Base-by-base conservation (phyloP, 2,329 filamentous ascomycete genomes). In the Fonsecaea multimorphosa region DNA sequence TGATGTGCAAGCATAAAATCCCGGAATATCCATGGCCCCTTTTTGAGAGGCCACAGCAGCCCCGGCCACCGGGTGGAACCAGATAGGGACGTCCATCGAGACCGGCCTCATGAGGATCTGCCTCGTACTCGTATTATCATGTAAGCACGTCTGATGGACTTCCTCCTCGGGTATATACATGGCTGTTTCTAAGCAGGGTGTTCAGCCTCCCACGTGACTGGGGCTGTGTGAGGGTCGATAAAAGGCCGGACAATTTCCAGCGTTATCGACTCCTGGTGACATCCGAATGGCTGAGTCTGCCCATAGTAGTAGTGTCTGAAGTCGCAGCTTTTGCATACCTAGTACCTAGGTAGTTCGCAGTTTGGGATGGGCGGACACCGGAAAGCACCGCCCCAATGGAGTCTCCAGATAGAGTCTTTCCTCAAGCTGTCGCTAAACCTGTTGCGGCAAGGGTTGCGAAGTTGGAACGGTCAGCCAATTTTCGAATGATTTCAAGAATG, bases 381-480 rank as follows among this genome's bases (percentile, higher is more conserved):
- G 24, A 19, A 27, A 49, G 44, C 44, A 49, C 44, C 44, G 44
- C 44, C 44, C n/a, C 44, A 22, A 4, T 49, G 11, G 19, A 49
- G 44, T 4, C 44, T 49, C 44, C 22, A 49, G 19, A 24, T 24
- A 24, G 19, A 24, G 19, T 12, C 9, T 49, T n/a, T n/a, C 44
- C 4, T 49, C 44, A 24, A 32, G 27, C 27, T 34, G 16, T n/a
- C 49, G 59, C 59, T 61, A 61, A 32, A 44, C 59, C 32, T 1
- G 1, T 5, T 32, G 46, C 6, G 51, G 59, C 16, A 61, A 24
- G 51, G 34, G 59, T 61, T 61, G 59, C 59, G 59, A 61, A 24
- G 12, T 16, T 36, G 6, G 8, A 14, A 31, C 32, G 2, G 24
- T 29, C 36, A 29, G 16, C 57, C 40, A 51, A 36, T 51, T 51